Percentiles rank a stretch among this genome's conserved stretches.
Conservation (phyloP, 805 yeast genomes). For the Candida maesae region DNA sequence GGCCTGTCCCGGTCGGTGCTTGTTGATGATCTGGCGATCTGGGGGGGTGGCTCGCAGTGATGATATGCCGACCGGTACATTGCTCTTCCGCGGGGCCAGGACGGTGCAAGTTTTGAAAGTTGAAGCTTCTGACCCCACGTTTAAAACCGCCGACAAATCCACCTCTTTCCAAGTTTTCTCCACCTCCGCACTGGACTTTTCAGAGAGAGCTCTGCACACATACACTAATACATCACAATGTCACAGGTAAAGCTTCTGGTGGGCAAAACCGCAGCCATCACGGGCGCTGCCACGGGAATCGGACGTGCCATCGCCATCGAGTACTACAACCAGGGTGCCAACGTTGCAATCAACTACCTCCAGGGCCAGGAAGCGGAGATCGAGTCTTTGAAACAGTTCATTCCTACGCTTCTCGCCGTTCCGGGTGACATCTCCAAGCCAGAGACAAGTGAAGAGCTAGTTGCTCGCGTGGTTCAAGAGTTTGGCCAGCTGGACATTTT, state of each 20-base stretch:
- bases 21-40: too few relatives aligned
- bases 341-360: conserved; percentile 35
- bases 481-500: conserved; percentile 40
- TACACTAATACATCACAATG: too few relatives aligned
- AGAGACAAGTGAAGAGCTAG: conserved; percentile 32
- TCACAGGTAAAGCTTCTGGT: conserved; percentile 17
- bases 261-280: conserved; percentile 37
- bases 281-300: conserved; percentile 46
- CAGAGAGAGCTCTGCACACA: too few relatives aligned
- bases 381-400: conserved; percentile 17
- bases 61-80: too few relatives aligned
- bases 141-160: too few relatives aligned
- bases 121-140: too few relatives aligned
- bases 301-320: conserved; percentile 43
- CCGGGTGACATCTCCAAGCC: conserved; percentile 44
- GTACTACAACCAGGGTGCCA: conserved; percentile 40
- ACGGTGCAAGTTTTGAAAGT: too few relatives aligned
- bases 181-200: too few relatives aligned
- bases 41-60: too few relatives aligned
- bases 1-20: too few relatives aligned
- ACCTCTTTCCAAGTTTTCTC: too few relatives aligned
- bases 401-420: conserved; percentile 30
- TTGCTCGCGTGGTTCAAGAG: conserved; percentile 30
- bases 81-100: too few relatives aligned
- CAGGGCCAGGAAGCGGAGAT: conserved; percentile 18